phyloP scores from a whole-genome alignment of 2,329 filamentous ascomycete genomes.

The Seiridium cupressi region DNA sequence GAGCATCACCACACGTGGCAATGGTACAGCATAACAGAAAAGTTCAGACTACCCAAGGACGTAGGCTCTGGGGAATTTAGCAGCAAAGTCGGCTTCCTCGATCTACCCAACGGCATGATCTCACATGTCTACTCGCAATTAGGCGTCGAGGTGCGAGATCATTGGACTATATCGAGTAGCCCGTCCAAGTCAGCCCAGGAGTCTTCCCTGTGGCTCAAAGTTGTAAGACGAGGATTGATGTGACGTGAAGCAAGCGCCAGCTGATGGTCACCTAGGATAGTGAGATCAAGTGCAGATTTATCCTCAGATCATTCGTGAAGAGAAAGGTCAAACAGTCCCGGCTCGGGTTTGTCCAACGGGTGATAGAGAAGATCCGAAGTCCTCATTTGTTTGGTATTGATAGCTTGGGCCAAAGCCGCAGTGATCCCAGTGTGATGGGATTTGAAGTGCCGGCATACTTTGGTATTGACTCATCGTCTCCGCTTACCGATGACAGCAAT shows the following conservation, averaged over 20 bases:
- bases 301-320: slow-evolving; percentile 1
- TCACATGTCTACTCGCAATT: not conserved
- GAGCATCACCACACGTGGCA: not conserved
- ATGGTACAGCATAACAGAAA: slow-evolving; percentile 1
- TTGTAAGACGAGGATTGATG: not conserved
- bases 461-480: not conserved
- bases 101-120: slow-evolving; percentile 2
- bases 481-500: not conserved
- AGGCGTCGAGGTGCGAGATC: not conserved
- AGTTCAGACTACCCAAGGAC: not conserved
- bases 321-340: not conserved
- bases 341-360: not conserved
- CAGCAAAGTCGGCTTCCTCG: slow-evolving; percentile 1
- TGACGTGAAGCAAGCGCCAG: not conserved
- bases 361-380: not conserved
- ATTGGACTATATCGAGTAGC: not conserved
- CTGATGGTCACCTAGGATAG: not conserved
- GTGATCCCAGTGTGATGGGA: not conserved
- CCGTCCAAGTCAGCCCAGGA: not conserved
- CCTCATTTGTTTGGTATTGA: not conserved
- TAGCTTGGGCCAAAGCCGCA: not conserved
- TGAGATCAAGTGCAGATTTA: not conserved
- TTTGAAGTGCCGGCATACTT: not conserved
- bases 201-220: not conserved
- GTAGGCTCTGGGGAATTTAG: not conserved